Conservation (phyloP, 2,329 filamentous ascomycete species). For the Aspergillus tanneri region DNA sequence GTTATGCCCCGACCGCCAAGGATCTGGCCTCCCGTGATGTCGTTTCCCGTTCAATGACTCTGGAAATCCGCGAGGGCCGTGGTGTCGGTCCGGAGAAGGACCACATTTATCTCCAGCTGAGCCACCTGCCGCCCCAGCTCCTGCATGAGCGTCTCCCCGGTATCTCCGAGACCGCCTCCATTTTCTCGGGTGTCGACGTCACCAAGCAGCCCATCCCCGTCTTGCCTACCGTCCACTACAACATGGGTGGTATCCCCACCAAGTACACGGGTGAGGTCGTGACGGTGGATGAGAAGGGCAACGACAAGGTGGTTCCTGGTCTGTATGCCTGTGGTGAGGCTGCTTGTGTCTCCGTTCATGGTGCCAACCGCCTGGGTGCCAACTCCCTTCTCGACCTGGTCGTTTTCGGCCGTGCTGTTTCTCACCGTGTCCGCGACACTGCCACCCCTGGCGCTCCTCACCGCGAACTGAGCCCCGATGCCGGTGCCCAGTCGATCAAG, state of each 20-base stretch:
- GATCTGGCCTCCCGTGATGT: slow-evolving; percentile 96
- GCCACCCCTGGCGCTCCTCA: slow-evolving; percentile 79
- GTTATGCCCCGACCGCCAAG: slow-evolving; percentile 96
- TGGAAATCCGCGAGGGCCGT: slow-evolving; percentile 96
- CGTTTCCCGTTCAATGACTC: slow-evolving; percentile 94
- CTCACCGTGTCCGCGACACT: slow-evolving; percentile 94
- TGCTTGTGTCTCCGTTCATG: slow-evolving; percentile 95
- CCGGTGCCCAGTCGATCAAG: slow-evolving; percentile 82
- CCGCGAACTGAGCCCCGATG: slow-evolving; percentile 77
- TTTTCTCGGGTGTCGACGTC: slow-evolving; percentile 96
- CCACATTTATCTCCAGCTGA: slow-evolving; percentile 97
- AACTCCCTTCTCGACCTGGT: slow-evolving; percentile 97
- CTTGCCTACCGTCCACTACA: slow-evolving; percentile 96
- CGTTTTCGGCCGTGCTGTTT: slow-evolving; percentile 95
- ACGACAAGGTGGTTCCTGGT: slow-evolving; percentile 91
- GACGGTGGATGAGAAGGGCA: slow-evolving; percentile 78
- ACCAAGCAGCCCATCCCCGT: slow-evolving; percentile 96
- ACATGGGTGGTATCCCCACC: slow-evolving; percentile 99
- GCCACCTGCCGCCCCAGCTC: slow-evolving; percentile 87
- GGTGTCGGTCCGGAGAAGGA: slow-evolving; percentile 97
- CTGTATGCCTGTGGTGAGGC: slow-evolving; percentile 97
- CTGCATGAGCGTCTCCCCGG: slow-evolving; percentile 94
- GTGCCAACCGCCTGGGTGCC: slow-evolving; percentile 94
- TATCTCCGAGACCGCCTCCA: slow-evolving; percentile 97
- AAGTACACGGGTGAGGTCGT: slow-evolving; percentile 96